A percentile compares a stretch with the other conserved stretches of the same genome.
Conservation (phyloP, 306 rosid genomes). For the Vigna angularis region DNA sequence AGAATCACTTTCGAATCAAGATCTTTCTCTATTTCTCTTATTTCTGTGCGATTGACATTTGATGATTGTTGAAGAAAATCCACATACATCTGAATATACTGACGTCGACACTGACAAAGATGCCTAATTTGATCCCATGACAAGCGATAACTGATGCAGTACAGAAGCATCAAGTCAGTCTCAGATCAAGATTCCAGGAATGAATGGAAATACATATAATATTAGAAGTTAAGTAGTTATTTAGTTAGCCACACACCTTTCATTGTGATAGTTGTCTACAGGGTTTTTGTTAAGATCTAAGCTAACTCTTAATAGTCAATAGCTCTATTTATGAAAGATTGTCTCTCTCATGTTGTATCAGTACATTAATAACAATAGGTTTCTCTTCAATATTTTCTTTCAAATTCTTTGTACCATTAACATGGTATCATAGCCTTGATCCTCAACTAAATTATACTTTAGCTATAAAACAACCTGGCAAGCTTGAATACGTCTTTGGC, state of each 20-base stretch:
- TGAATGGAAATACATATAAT: slow-evolving; percentile 18
- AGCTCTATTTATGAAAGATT: not conserved
- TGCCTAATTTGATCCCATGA: slow-evolving; percentile 89
- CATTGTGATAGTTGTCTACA: not conserved
- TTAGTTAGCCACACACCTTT: not conserved
- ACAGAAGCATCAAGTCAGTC: slow-evolving; percentile 46
- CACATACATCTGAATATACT: slow-evolving; percentile 80
- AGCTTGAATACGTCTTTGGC: not conserved
- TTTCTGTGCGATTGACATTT: slow-evolving; percentile 53
- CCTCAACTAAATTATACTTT: not conserved
- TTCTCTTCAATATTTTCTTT: not conserved
- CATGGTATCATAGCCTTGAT: not conserved
- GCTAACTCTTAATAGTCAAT: not conserved
- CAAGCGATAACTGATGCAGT: slow-evolving; percentile 77
- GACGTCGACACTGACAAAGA: slow-evolving; percentile 96
- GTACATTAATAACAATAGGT: not conserved
- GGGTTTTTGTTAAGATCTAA: not conserved
- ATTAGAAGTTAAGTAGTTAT: not conserved
- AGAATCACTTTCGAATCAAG: slow-evolving; percentile 94
- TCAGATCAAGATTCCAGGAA: slow-evolving; percentile 23
- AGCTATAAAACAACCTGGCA: not conserved
- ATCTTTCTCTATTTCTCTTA: slow-evolving; percentile 93
- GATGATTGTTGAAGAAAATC: slow-evolving; percentile 73
- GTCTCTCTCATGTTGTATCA: not conserved
- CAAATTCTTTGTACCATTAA: not conserved